Base-by-base conservation (phyloP, 1,284 basidiomycete genomes). In the Apiotrichum porosum region DNA sequence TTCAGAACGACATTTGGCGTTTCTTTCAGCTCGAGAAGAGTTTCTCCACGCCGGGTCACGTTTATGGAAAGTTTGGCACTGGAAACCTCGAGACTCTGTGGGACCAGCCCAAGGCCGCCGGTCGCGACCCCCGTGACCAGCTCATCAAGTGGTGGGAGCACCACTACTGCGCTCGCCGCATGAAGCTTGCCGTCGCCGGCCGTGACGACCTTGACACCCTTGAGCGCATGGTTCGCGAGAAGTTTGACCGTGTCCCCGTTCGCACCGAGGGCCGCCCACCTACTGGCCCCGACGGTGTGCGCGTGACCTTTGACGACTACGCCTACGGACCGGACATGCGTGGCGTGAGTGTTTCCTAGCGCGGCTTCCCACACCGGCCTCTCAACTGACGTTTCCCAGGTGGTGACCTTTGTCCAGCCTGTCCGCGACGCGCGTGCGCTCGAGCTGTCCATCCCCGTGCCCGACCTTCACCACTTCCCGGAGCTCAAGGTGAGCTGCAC, bases 11-110 rank as follows among this genome's bases (percentile, higher is more conserved):
- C 70, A 77, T 86, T 65, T 97, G 93, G 92, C 83, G 95, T n/a
- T 83, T 93, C 47, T 97, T 88, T 75, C 95, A 99, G 74, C 77
- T 97, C 22, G 92, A 91, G 74, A 98, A 99, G 75, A 81, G 85
- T 57, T 81, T 97, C 34, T 86, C 83, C 52, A 83, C 81, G 57
- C 78, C 79, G 1, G 84, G 84, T 2, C 94, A 98, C 69, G 81
- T 83, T 1, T 98, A 90, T 83, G 82, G 80, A 60, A 95, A 97
- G 69, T 99, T 99, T 66, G 72, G 90, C 3, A 94, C 87, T 6
- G 95, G 95, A 3, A 88, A 91, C 73, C 81, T 85, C 52, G 81
- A 87, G 45, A 91, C 86, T 47, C 76, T 99, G 47, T 88, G 85
- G 61, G 81, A 82, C 15, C 64, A 70, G 19, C 79, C 79, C 22